phyloP scores from a whole-genome alignment of 352 stramenopile genomes.

The Pythium scleroteichum region DNA sequence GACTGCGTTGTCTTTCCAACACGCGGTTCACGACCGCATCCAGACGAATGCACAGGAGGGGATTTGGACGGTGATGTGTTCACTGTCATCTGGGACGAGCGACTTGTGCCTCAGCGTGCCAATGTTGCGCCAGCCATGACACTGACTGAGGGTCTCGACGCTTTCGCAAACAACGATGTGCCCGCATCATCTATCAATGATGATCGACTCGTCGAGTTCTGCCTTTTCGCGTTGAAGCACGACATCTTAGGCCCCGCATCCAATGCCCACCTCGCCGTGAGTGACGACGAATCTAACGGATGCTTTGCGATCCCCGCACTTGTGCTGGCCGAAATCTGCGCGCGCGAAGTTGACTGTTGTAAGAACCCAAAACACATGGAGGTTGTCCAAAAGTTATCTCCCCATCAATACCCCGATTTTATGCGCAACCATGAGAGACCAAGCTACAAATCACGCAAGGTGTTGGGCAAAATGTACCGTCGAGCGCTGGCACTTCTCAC shows the following conservation, averaged over 20 bases:
- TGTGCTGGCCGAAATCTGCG: conserved; percentile 65
- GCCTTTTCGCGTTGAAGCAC: conserved; percentile 66
- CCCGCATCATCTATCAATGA: conserved; percentile 40
- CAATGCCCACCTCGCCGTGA: conserved; percentile 75
- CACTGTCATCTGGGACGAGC: conserved; percentile 80
- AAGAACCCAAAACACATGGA: conserved; percentile 48
- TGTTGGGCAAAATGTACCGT: conserved; percentile 77
- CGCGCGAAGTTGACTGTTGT: conserved; percentile 70
- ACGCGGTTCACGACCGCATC: conserved; percentile 62
- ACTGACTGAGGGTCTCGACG: conserved; percentile 32
- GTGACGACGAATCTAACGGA: conserved; percentile 46
- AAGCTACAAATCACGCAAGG: conserved; percentile 66
- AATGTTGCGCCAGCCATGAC: conserved; percentile 51
- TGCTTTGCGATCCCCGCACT: conserved; percentile 52
- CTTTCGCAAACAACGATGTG: conserved; percentile 21
- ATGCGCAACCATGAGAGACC: conserved; percentile 74
- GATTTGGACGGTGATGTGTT: conserved; percentile 85
- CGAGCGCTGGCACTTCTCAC: conserved; percentile 55
- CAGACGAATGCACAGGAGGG: conserved; percentile 78
- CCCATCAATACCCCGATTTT: conserved; percentile 76
- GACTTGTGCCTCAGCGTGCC: conserved; percentile 51
- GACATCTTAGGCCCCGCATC: conserved; percentile 78
- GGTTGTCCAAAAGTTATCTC: conserved; percentile 48
- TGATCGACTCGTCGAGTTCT: conserved; percentile 60
- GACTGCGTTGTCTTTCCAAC: conserved; percentile 82